Percentiles rank a stretch among this genome's conserved stretches.
These are phyloP conservation scores for Boletus fagicola DNA, from an alignment of 768 basidiomycete species.

Conservation along the genomic window DNA sequence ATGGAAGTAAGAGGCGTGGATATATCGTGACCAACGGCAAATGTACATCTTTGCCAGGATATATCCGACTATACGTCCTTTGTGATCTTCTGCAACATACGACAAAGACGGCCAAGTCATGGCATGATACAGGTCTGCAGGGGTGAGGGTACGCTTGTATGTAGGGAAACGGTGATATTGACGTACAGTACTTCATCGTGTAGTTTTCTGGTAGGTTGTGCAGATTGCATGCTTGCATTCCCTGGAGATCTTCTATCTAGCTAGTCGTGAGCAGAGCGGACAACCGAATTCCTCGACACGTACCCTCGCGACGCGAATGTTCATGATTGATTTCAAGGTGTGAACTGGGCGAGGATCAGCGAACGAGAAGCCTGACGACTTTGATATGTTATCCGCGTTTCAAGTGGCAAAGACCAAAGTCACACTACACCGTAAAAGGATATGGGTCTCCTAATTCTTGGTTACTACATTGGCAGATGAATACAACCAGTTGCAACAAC, in stretches of 20 bases:
- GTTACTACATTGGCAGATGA: constrained; percentile 21
- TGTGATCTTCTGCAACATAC: constrained; percentile 87
- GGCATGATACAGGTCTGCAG: constrained; percentile 80
- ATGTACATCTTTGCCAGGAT: constrained; percentile 93
- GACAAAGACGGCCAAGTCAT: constrained; percentile 93
- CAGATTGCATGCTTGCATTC: constrained; percentile 93
- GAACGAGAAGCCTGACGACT: not conserved
- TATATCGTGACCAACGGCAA: not conserved
- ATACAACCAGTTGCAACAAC: constrained; percentile 29
- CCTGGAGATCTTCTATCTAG: constrained; percentile 83
- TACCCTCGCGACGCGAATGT: constrained; percentile 33
- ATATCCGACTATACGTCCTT: constrained; percentile 90
- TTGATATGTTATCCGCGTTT: not conserved
- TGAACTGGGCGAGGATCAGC: not conserved
- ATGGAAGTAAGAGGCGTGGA: constrained; percentile 27
- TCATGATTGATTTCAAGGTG: constrained; percentile 19
- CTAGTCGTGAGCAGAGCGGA: constrained; percentile 16
- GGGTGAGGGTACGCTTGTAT: not conserved
- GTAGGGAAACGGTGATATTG: not conserved
- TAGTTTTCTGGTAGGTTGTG: constrained; percentile 94
- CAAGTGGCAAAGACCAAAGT: not conserved
- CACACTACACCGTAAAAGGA: constrained; percentile 14
- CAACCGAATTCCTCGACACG: not conserved
- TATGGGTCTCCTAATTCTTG: not conserved
- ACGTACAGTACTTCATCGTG: constrained; percentile 73